Conservation (phyloP, 768 basidiomycete genomes). For the Hericium erinaceus region DNA sequence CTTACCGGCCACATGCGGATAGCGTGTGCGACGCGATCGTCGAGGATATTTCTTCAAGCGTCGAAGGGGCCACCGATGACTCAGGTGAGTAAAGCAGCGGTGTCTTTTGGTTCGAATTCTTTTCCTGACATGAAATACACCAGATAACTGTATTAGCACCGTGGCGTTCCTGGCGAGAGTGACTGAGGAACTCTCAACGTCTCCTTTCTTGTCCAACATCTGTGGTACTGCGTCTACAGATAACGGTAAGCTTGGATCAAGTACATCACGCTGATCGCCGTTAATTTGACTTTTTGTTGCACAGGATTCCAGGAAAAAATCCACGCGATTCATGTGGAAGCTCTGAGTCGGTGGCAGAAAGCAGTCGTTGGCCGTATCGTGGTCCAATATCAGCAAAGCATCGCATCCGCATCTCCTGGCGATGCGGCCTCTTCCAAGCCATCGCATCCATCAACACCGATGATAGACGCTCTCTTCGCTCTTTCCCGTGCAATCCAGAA, state of each 20-base stretch:
- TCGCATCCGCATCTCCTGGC: not conserved
- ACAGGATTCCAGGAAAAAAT: conserved; percentile 43
- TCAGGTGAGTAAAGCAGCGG: not conserved
- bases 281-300: not conserved
- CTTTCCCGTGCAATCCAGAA: not conserved
- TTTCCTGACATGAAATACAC: not conserved
- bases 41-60: not conserved
- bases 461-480: not conserved
- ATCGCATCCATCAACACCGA: not conserved
- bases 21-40: not conserved
- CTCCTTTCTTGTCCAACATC: conserved; percentile 8
- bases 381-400: conserved; percentile 1
- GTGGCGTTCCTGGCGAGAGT: conserved; percentile 12
- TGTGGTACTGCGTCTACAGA: not conserved
- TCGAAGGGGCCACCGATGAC: not conserved
- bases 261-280: too few species aligned
- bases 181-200: conserved; percentile 9
- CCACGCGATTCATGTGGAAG: conserved; percentile 31
- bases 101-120: not conserved
- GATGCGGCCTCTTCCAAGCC: not conserved
- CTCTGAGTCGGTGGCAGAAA: conserved; percentile 47
- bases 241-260: conserved; percentile 3
- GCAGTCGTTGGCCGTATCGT: conserved; percentile 23
- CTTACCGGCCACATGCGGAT: not conserved
- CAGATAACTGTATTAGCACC: conserved; percentile 7